Conservation (phyloP, 2,329 filamentous ascomycete species). For the Fonsecaea pugnacius region DNA sequence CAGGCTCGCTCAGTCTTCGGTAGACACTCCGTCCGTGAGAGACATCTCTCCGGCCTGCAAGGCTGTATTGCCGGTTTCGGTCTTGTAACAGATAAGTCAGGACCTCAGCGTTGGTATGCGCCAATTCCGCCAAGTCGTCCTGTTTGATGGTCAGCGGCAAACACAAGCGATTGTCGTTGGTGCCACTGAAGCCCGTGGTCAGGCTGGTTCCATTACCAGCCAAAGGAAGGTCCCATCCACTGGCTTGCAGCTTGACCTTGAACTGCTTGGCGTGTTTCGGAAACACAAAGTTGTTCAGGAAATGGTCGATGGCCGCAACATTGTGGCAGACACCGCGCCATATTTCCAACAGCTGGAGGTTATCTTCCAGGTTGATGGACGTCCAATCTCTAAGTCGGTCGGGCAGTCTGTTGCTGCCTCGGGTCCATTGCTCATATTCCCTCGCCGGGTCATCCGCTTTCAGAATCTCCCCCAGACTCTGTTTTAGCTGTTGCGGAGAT, state of each 20-base stretch:
- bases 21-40: constrained; percentile 3
- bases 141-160: constrained; percentile 63
- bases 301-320: constrained; percentile 66
- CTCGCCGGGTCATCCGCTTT: constrained; percentile 57
- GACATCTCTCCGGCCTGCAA: constrained; percentile 11
- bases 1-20: constrained; percentile 13
- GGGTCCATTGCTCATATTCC: constrained; percentile 51
- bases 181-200: constrained; percentile 69
- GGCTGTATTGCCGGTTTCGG: constrained; percentile 16
- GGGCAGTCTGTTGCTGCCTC: constrained; percentile 43
- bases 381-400: constrained; percentile 48
- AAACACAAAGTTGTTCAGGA: constrained; percentile 63
- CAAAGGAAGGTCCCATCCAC: constrained; percentile 68
- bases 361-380: constrained; percentile 65
- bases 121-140: constrained; percentile 58
- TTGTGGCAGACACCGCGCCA: constrained; percentile 60
- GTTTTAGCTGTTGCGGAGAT: constrained; percentile 54
- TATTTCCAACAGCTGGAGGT: constrained; percentile 53
- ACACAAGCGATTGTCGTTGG: constrained; percentile 64
- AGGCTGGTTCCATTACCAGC: constrained; percentile 56
- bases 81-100: constrained; percentile 60
- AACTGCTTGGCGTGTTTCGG: constrained; percentile 67
- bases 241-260: constrained; percentile 64
- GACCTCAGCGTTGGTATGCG: constrained; percentile 71
- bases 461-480: constrained; percentile 53